Conservation (phyloP, 2,329 filamentous ascomycete genomes). For the Diplocarpon mali region DNA sequence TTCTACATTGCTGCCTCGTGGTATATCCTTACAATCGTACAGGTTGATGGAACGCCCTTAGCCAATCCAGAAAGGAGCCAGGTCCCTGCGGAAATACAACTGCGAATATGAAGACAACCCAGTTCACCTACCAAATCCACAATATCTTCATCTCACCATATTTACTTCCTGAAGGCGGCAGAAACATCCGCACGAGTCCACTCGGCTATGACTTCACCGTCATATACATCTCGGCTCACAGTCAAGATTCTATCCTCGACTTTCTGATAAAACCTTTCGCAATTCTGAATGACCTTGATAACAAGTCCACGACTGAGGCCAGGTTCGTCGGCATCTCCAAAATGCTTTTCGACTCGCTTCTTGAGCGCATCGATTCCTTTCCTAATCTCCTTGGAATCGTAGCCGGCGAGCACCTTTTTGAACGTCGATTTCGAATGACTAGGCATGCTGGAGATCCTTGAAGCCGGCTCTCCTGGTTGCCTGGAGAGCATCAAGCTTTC, state of each 20-base stretch:
- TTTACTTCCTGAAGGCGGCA: conserved; percentile 37
- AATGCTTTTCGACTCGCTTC: conserved; percentile 94
- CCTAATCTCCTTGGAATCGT: conserved; percentile 75
- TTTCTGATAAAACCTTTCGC: conserved; percentile 50
- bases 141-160: background rate
- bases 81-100: background rate
- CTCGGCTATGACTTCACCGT: conserved; percentile 53
- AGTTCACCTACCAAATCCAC: background rate
- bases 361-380: conserved; percentile 83
- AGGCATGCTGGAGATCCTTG: conserved; percentile 64
- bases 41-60: conserved; percentile 4
- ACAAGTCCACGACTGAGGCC: conserved; percentile 41
- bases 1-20: conserved; percentile 5
- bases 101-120: conserved; percentile 1
- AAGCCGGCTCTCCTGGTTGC: conserved; percentile 45
- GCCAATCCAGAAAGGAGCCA: background rate
- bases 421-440: conserved; percentile 74
- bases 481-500: conserved; percentile 56
- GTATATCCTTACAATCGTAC: conserved; percentile 14
- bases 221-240: conserved; percentile 51
- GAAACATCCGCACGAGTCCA: conserved; percentile 56
- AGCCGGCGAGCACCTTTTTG: conserved; percentile 71
- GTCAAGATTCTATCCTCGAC: conserved; percentile 50
- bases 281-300: conserved; percentile 45
- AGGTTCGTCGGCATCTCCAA: conserved; percentile 76